Evolutionary conservation across 2,329 filamentous ascomycete genomes (phyloP).

Genomic region (Phaeoacremonium minimum): DNA sequence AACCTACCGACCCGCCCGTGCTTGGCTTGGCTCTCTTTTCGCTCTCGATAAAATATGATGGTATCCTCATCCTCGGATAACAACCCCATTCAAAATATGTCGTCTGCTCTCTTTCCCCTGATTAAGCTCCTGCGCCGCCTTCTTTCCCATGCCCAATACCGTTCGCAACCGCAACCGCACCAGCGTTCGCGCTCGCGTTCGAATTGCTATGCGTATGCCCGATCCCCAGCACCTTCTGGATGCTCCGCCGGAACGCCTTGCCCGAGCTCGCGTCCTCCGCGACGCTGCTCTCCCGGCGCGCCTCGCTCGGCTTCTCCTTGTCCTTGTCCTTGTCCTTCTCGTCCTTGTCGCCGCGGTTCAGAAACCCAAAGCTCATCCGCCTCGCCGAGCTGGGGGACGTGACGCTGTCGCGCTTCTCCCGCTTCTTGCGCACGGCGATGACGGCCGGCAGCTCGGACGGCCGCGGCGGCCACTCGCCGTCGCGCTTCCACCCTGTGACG

Average conservation of each 20-base stretch:
- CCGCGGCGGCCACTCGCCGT: slow-evolving; percentile 87
- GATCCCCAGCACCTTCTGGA: slow-evolving; percentile 41
- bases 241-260: slow-evolving; percentile 38
- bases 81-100: no score
- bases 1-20: no score
- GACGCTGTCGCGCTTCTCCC: slow-evolving; percentile 8
- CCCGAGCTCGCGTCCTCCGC: slow-evolving; percentile 20
- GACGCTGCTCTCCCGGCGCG: slow-evolving; percentile 1
- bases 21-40: no score
- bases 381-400: slow-evolving; percentile 25
- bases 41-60: no score
- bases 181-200: neutral
- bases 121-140: no score
- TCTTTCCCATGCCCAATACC: no score
- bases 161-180: neutral
- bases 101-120: no score
- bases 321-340: no score
- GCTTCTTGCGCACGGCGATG: slow-evolving; percentile 28
- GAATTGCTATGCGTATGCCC: slow-evolving; percentile 15
- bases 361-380: slow-evolving; percentile 43
- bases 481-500: slow-evolving; percentile 87
- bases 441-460: slow-evolving; percentile 37
- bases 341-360: slow-evolving; percentile 29
- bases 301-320: no score
- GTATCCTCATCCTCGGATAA: no score